Evolutionary conservation across 768 basidiomycete genomes (phyloP), one percentile per base, ranked within the genome.

Genomic region (Lentinula lateritia): DNA sequence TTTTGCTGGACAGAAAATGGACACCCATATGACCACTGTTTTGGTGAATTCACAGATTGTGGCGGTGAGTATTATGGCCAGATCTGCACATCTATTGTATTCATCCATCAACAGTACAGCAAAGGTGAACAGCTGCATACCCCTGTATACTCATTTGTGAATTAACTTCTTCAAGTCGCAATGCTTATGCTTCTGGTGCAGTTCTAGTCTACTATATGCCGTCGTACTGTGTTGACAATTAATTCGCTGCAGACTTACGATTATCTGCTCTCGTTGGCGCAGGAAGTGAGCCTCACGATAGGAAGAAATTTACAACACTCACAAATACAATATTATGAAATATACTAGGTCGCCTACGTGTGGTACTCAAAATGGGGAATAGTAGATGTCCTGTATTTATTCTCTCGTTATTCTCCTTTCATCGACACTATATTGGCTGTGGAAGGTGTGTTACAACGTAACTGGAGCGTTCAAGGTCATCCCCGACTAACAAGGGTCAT

Each of bases 361-460:
- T 57, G 55, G 55, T 3, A 13, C 41, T 57, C 55, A 20, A 41
- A 32, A 42, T 57, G 55, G 55, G 55, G 55, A 41, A n/a, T 41
- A 15, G 41, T 57, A 36, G 42, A 57, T 15, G 42, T 57, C 41
- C 39, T 57, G 5, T 57, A 57, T 16, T 12, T 57, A 2, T 42
- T 20, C 18, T 23, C 38, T 41, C 55, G 55, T 23, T 57, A 57
- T 18, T 57, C 55, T 42, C 55, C 55, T 6, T 57, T 57, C 20
- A 35, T 57, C 18, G 55, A 57, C 41, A 45, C 42, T 15, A 45
- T 57, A 7, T 23, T 42, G 20, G 39, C 55, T 23, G 32, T 57
- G 7, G 18, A 41, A 45, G 55, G 55, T 55, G 35, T 16, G 9
- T n/a, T 32, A 13, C 10, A 52, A 12, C n/a, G 3, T 20, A 3